Base-by-base conservation (phyloP, 2,329 filamentous ascomycete genomes). In the Myriosclerotinia curreyana region DNA sequence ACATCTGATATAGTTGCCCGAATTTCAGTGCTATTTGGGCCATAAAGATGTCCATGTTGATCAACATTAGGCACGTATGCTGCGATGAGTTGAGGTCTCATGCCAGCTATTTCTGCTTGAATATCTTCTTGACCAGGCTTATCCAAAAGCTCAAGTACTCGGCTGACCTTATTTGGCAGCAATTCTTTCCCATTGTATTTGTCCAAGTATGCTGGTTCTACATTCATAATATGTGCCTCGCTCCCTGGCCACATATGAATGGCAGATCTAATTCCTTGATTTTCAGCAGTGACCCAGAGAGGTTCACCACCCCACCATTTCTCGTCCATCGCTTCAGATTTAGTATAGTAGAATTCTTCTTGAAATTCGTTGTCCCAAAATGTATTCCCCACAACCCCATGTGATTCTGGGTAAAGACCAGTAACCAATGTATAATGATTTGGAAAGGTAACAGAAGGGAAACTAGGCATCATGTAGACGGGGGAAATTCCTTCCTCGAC, bases 171-270 rank as follows among this genome's bases (percentile, higher is more conserved):
- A 44, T 82, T 84, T 0, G 84, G 75, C 1, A 99, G 81, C 40
- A 80, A 74, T 77, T 97, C 93, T 0, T 88, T 83, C 11, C 86
- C 87, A 70, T 96, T 94, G 78, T 85, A 99, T 71, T 86, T 88
- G 78, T 98, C 95, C 56, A 98, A 76, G 72, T 91, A 91, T 12
- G 86, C 87, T 2, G 93, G 91, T 67, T 93, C 87, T 22, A 87
- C 80, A n/a, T 82, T 80, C 15, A 86, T 81, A 66, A 96, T 89
- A 74, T 92, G 88, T 7, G 93, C 93, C 77, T 99, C 95, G 51
- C 91, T 96, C 2, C 95, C 95, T 1, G 95, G 95, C 95, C 95
- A 99, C 95, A 99, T 99, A 75, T 99, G 95, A 34, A 99, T 86
- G 0, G 92, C 95, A 38, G 88, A 86, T 64, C 85, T 84, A 40